A percentile compares a stretch with the other conserved stretches of the same genome.
phyloP scores from a whole-genome alignment of 441 rosid genomes.

The Geranium incanum region DNA sequence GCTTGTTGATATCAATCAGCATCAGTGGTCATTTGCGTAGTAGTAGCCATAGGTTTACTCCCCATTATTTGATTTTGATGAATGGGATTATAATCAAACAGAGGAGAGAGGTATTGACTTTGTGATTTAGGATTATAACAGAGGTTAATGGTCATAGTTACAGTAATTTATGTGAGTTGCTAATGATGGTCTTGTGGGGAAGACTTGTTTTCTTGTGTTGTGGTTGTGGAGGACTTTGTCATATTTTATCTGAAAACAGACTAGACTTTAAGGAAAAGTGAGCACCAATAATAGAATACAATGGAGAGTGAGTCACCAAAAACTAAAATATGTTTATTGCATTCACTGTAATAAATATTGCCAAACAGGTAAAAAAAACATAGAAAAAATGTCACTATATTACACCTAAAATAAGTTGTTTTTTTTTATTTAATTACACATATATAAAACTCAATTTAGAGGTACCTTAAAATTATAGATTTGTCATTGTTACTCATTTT shows the following conservation, averaged over 20 bases:
- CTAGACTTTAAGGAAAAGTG: neutral
- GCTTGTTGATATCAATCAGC: neutral
- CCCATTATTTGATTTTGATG: neutral
- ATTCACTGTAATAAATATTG: neutral
- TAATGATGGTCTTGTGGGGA: neutral
- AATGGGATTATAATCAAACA: too few relatives aligned
- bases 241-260: neutral
- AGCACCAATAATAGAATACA: conserved; percentile 2
- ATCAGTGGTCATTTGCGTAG: neutral
- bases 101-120: neutral
- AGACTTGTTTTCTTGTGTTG: neutral
- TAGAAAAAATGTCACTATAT: neutral
- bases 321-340: neutral
- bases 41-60: neutral
- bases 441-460: too few relatives aligned
- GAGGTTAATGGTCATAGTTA: neutral
- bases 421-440: too few relatives aligned
- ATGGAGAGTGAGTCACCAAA: conserved; percentile 7
- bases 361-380: neutral
- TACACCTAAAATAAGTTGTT: too few relatives aligned
- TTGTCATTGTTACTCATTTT: too few relatives aligned
- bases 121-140: neutral
- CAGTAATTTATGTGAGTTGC: neutral
- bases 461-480: too few relatives aligned
- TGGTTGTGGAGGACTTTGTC: neutral